Conservation (phyloP, 345 rosid genomes). For the Hibiscus tridactylites region DNA sequence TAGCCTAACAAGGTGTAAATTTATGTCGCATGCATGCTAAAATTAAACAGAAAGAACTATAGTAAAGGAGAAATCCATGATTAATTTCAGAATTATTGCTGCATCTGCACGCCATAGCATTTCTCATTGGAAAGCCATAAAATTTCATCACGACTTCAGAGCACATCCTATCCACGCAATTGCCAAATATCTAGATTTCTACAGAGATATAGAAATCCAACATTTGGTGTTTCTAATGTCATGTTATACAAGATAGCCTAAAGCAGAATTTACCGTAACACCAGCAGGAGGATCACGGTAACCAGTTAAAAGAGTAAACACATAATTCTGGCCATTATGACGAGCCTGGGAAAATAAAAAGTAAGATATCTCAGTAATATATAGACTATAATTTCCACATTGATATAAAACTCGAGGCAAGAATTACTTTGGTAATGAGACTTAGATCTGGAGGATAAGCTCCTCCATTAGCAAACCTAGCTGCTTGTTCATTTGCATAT, state of each 20-base stretch:
- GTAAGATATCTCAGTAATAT: not conserved
- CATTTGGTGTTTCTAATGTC: too few relatives aligned
- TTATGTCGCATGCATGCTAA: too few relatives aligned
- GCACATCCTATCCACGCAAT: too few relatives aligned
- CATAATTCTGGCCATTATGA: slow-evolving; percentile 97
- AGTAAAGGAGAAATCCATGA: not conserved
- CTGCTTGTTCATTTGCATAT: slow-evolving; percentile 85
- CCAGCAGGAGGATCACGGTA: slow-evolving; percentile 99
- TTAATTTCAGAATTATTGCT: too few relatives aligned
- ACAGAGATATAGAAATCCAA: too few relatives aligned
- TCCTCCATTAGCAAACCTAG: slow-evolving; percentile 99
- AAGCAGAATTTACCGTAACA: slow-evolving; percentile 44
- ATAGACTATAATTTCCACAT: not conserved
- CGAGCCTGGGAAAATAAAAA: slow-evolving; percentile 65
- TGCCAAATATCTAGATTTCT: too few relatives aligned
- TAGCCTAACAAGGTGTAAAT: too few relatives aligned
- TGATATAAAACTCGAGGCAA: slow-evolving; percentile 5
- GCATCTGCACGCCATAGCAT: too few relatives aligned
- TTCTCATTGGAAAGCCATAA: not conserved
- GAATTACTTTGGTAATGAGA: slow-evolving; percentile 87
- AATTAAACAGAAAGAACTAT: not conserved
- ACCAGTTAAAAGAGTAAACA: slow-evolving; percentile 91
- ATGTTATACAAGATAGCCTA: too few relatives aligned
- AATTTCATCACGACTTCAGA: not conserved
- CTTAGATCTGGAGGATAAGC: slow-evolving; percentile 99